Base-by-base conservation (phyloP, 2,329 filamentous ascomycete species). In the Aspergillus intermedius region DNA sequence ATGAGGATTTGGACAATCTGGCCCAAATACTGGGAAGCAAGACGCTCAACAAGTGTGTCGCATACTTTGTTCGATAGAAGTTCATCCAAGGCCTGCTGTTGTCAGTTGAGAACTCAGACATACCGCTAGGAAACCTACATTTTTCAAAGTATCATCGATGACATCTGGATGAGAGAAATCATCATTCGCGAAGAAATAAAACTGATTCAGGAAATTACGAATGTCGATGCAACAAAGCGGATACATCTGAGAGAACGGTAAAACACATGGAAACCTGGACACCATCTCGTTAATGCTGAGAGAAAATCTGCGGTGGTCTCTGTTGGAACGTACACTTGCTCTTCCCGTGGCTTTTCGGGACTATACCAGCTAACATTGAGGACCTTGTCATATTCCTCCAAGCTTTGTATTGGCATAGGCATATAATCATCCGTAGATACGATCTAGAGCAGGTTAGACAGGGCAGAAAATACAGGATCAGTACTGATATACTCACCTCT, bases 231-330 rank as follows among this genome's bases (percentile, higher is more conserved):
- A 98, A 71, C 93, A 96, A 28, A 97, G 78, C 1, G 93, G 91
- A 65, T 98, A 98, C 93, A 98, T 98, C 61, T 97, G 91, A 10
- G 91, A 96, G 67, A 98, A 98, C 0, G 93, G 94, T 1, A 98
- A 76, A n/a, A 96, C 88, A 59, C 87, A 94, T 4, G 93, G 94
- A 65, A 95, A 95, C 10, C 87, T 91, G 53, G 6, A 35, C 37
- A 42, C 8, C 30, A 42, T 10, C 45, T 28, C 10, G 9, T 28
- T n/a, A 40, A 12, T n/a, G 5, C 34, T 15, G 15, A 22, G 15
- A 12, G 39, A 30, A 30, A 30, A 12, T 9, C 10, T 12, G 25
- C 25, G 9, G 25, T 30, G 9, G 10, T 30, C 25, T 30, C 25
- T 30, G 25, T 10, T 30, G 25, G 25, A 30, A 74, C 80, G 55